Evolutionary conservation across 2,329 filamentous ascomycete genomes (phyloP), one percentile per base, ranked within the genome.

Genomic region (Exserohilum rostratum): DNA sequence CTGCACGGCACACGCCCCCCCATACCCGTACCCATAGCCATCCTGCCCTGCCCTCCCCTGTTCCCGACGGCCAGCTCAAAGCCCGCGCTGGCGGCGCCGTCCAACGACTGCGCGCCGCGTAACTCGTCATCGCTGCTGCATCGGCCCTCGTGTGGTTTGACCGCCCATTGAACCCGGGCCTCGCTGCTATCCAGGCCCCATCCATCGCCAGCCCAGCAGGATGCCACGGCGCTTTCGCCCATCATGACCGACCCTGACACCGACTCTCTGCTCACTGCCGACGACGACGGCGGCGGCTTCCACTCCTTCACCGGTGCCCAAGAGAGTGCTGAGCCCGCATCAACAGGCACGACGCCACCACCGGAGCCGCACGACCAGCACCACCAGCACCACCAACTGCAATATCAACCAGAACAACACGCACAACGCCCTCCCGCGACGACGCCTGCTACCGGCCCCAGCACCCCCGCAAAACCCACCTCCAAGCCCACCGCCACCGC

Each of bases 241-340:
- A 64, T 62, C 60, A 66, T 60, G 57, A 61, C 57, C 57, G 53
- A 54, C 47, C 42, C 50, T 13, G 46, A 44, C 51, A 50, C 42
- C 34, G 33, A 50, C 46, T 27, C 51, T 33, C 46, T 52, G 39
- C 42, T 55, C 53, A 40, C 51, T 30, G 44, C 61, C 49, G 51
- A 53, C 55, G 53, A 74, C 59, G 60, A 63, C 60, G 67, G 58
- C 59, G 60, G 62, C 60, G 67, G 58, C 60, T 76, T 73, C 57
- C 70, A 70, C 61, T 75, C 72, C 62, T 62, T 76, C 44, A 72
- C 70, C 35, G 75, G 72, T 57, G 68, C 67, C 51, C 53, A 55
- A 34, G 69, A 77, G 69, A 73, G 71, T 50, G 70, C 70, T 50
- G 76, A 77, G 64, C 75, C 75, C 45, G 61, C 59, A 37, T 39